Evolutionary conservation across 2,329 filamentous ascomycete species (phyloP).

Genomic region (Trichoderma cornu-damae): DNA sequence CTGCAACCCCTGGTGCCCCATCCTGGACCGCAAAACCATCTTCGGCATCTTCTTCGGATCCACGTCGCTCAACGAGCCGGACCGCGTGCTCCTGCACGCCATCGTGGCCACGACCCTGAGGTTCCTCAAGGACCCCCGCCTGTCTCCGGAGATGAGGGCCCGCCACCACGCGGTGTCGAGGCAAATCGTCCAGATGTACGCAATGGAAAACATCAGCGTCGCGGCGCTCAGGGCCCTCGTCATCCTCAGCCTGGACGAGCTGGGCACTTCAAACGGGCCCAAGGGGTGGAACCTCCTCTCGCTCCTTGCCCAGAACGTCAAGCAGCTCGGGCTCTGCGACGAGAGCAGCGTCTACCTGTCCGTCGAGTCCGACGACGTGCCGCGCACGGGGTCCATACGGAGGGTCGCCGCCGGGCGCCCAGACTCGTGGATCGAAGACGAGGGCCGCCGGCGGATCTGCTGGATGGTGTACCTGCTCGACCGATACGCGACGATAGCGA

Average conservation of each 20-base stretch:
- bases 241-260: constrained; percentile 39
- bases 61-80: constrained; percentile 36
- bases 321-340: constrained; percentile 37
- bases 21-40: constrained; percentile 41
- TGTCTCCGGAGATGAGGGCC: constrained; percentile 35
- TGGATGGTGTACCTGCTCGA: constrained; percentile 45
- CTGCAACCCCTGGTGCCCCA: constrained; percentile 55
- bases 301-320: constrained; percentile 36
- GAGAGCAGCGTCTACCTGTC: constrained; percentile 37
- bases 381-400: constrained; percentile 33
- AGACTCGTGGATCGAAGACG: constrained; percentile 43
- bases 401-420: constrained; percentile 34
- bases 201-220: constrained; percentile 39
- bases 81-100: constrained; percentile 40
- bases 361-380: constrained; percentile 30
- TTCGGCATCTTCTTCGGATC: constrained; percentile 39
- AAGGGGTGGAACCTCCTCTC: constrained; percentile 40
- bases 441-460: constrained; percentile 38
- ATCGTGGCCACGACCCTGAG: constrained; percentile 41
- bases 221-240: constrained; percentile 38
- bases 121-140: constrained; percentile 37
- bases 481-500: constrained; percentile 40
- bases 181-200: constrained; percentile 38
- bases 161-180: constrained; percentile 39
- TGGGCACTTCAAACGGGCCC: constrained; percentile 41